phyloP scores from a whole-genome alignment of 805 yeast species.

The Schizosaccharomyces japonicus region DNA sequence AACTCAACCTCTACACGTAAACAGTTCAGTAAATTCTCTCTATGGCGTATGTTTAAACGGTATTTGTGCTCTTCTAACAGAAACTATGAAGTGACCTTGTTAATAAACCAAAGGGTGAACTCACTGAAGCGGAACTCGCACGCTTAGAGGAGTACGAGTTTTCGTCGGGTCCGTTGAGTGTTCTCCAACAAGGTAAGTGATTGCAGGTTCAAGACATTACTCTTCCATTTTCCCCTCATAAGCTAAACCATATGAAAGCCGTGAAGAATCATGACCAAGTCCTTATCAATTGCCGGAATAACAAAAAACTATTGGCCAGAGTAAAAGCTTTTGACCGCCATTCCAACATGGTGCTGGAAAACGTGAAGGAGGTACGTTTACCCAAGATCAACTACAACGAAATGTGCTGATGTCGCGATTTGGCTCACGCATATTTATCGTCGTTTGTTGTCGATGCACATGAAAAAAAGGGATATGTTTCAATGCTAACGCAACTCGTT shows the following conservation, averaged over 20 bases:
- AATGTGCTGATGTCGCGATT: too few species aligned
- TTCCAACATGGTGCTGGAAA: conserved; percentile 75
- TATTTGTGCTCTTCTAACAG: not conserved
- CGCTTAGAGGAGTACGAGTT: conserved; percentile 76
- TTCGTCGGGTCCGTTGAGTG: conserved; percentile 69
- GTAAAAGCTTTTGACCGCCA: conserved; percentile 92
- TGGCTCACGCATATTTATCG: too few species aligned
- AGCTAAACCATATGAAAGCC: conserved; percentile 18
- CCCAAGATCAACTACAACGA: too few species aligned
- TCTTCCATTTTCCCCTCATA: not conserved
- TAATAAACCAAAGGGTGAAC: conserved; percentile 55
- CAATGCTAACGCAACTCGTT: conserved; percentile 2
- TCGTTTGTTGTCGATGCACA: too few species aligned
- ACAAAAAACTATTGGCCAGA: conserved; percentile 68
- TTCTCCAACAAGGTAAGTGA: conserved; percentile 43
- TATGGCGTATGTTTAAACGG: conserved; percentile 7
- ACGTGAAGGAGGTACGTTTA: conserved; percentile 68
- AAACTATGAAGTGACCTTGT: conserved; percentile 28
- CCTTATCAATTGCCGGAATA: conserved; percentile 71
- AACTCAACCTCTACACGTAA: too few species aligned
- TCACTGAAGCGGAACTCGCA: conserved; percentile 54
- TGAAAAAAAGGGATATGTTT: too few species aligned
- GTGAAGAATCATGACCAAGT: conserved; percentile 52
- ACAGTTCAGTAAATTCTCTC: too few species aligned
- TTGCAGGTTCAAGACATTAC: not conserved